Evolutionary conservation across 805 yeast genomes (phyloP).

Genomic region (Pichia phayaonensis): DNA sequence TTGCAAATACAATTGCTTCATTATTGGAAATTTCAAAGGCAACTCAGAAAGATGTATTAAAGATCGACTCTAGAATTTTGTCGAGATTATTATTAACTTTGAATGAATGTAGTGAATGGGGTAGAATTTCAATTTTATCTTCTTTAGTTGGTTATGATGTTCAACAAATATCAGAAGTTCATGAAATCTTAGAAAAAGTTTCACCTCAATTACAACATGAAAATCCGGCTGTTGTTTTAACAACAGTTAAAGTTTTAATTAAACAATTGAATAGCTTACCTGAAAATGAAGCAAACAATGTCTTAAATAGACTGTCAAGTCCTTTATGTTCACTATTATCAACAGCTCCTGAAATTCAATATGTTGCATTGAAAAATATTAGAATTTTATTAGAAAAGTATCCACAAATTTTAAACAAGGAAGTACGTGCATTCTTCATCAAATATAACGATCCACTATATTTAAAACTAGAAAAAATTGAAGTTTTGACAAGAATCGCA

Average conservation of each 20-base stretch:
- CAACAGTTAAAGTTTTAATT: slow-evolving; percentile 73
- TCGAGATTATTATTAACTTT: slow-evolving; percentile 70
- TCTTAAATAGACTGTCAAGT: slow-evolving; percentile 67
- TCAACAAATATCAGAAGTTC: slow-evolving; percentile 54
- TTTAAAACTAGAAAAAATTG: slow-evolving; percentile 68
- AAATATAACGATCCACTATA: slow-evolving; percentile 81
- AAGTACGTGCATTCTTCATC: slow-evolving; percentile 82
- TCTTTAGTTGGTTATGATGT: slow-evolving; percentile 71
- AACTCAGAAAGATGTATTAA: slow-evolving; percentile 24
- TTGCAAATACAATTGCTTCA: slow-evolving; percentile 87
- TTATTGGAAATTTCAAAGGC: slow-evolving; percentile 59
- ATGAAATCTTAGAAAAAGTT: slow-evolving; percentile 79
- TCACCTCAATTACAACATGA: slow-evolving; percentile 96
- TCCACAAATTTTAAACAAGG: slow-evolving; percentile 70
- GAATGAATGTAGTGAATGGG: slow-evolving; percentile 99
- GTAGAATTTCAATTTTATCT: slow-evolving; percentile 80
- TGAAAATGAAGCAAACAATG: slow-evolving; percentile 30
- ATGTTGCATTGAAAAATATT: slow-evolving; percentile 85
- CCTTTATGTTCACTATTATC: slow-evolving; percentile 84
- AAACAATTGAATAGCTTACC: slow-evolving; percentile 51
- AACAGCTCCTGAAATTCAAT: slow-evolving; percentile 90
- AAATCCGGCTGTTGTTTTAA: slow-evolving; percentile 88
- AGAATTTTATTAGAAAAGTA: slow-evolving; percentile 83
- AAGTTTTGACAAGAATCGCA: slow-evolving; percentile 63
- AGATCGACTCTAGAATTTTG: slow-evolving; percentile 35